phyloP scores from a whole-genome alignment of 176 grass and related monocot genomes.

The Neostapfia colusana region DNA sequence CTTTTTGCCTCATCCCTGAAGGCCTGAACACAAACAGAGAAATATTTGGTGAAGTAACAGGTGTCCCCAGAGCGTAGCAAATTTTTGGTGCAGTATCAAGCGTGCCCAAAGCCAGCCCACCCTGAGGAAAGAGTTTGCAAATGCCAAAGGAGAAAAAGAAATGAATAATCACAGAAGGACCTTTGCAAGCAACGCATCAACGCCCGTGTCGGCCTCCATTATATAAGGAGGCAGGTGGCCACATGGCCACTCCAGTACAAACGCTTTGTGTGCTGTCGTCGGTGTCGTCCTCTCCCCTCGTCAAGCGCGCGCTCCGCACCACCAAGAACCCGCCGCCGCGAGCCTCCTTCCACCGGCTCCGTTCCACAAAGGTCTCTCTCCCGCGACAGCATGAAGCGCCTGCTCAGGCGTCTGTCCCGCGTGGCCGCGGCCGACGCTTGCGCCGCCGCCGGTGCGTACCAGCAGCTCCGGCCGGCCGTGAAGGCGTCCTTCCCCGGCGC shows the following conservation, averaged over 20 bases:
- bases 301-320: not conserved
- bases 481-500: slow-evolving; percentile 23
- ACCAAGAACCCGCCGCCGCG: not conserved
- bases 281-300: not conserved
- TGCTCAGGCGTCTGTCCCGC: slow-evolving; percentile 65
- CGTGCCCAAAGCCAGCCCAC: not conserved
- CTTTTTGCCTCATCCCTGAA: not conserved
- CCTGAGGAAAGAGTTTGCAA: slow-evolving; percentile 30
- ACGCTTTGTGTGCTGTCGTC: not conserved
- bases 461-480: slow-evolving; percentile 28
- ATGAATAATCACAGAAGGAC: not conserved
- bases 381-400: slow-evolving; percentile 47
- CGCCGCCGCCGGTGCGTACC: slow-evolving; percentile 41
- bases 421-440: slow-evolving; percentile 60
- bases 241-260: slow-evolving; percentile 41
- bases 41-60: not conserved
- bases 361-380: not conserved
- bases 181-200: slow-evolving; percentile 9
- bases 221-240: slow-evolving; percentile 34
- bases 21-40: not conserved
- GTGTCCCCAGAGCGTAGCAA: not conserved
- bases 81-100: not conserved
- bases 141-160: not conserved
- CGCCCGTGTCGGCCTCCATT: not conserved
- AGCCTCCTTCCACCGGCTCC: not conserved